phyloP scores from a whole-genome alignment of 2,329 filamentous ascomycete species.

The Epichloe sylvatica region DNA sequence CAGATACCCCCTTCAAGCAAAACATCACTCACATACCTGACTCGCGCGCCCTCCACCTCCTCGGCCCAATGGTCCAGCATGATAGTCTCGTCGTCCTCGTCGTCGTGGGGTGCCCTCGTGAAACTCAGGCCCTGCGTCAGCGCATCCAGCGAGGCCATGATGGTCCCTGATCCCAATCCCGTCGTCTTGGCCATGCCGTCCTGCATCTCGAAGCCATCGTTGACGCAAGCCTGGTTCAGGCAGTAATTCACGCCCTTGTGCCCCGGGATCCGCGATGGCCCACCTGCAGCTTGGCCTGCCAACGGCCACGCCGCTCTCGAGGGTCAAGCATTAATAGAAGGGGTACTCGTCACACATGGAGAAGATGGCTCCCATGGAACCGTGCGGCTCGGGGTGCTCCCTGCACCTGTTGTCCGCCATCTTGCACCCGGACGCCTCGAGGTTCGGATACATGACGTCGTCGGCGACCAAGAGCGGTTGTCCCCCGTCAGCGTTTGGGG shows the following conservation, averaged over 20 bases:
- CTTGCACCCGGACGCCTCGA: neutral
- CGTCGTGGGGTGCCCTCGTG: too few relatives aligned
- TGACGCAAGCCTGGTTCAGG: constrained; percentile 3
- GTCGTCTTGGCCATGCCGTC: constrained; percentile 1
- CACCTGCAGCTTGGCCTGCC: neutral
- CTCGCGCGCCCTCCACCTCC: too few relatives aligned
- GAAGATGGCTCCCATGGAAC: neutral
- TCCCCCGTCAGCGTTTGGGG: constrained; percentile 9
- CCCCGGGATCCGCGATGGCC: neutral
- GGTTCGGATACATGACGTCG: neutral
- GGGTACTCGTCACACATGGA: constrained; percentile 1
- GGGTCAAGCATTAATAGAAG: neutral
- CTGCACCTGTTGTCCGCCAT: neutral
- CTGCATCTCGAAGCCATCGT: constrained; percentile 3
- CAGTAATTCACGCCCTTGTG: neutral
- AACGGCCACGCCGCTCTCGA: neutral
- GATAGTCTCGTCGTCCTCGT: too few relatives aligned
- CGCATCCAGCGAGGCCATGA: neutral
- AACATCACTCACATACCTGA: neutral
- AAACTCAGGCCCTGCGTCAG: neutral
- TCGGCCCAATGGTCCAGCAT: too few relatives aligned
- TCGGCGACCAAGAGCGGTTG: neutral
- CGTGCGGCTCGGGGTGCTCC: neutral
- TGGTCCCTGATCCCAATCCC: neutral
- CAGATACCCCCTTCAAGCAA: neutral